These are phyloP conservation scores for Kalmusia sp. DNA, from an alignment of 2,329 filamentous ascomycete genomes.

Conservation along the genomic window DNA sequence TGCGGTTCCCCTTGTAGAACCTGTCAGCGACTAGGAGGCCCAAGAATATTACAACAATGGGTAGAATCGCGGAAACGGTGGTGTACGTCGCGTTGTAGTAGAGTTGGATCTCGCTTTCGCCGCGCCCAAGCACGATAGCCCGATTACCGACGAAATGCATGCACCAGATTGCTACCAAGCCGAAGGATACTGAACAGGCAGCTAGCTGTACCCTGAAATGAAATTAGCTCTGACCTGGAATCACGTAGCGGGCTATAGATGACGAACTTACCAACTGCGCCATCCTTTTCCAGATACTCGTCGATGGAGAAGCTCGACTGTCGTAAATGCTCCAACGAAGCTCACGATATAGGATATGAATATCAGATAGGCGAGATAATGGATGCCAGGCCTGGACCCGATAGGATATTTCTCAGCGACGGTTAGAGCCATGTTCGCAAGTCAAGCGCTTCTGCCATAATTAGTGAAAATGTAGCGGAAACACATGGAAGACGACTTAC, in stretches of 20 bases:
- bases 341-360: conserved; percentile 70
- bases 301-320: conserved; percentile 81
- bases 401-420: conserved; percentile 36
- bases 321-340: conserved; percentile 77
- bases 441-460: not conserved
- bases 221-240: conserved; percentile 7
- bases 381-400: conserved; percentile 47
- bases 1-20: conserved; percentile 38
- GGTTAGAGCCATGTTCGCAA: conserved; percentile 4
- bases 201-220: conserved; percentile 50
- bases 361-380: conserved; percentile 54
- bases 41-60: conserved; percentile 74
- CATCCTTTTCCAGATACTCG: conserved; percentile 65
- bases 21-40: conserved; percentile 73
- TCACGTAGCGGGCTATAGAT: conserved; percentile 27
- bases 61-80: conserved; percentile 79
- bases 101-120: conserved; percentile 68
- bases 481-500: not conserved
- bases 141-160: conserved; percentile 86
- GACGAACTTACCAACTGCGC: conserved; percentile 33
- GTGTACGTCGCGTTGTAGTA: conserved; percentile 77
- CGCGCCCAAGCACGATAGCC: conserved; percentile 74
- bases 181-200: conserved; percentile 52
- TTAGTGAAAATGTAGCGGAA: not conserved
- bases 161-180: conserved; percentile 59